These are phyloP conservation scores for Cladosporium sp. DNA, from an alignment of 2,329 filamentous ascomycete species.

Conservation along the genomic window DNA sequence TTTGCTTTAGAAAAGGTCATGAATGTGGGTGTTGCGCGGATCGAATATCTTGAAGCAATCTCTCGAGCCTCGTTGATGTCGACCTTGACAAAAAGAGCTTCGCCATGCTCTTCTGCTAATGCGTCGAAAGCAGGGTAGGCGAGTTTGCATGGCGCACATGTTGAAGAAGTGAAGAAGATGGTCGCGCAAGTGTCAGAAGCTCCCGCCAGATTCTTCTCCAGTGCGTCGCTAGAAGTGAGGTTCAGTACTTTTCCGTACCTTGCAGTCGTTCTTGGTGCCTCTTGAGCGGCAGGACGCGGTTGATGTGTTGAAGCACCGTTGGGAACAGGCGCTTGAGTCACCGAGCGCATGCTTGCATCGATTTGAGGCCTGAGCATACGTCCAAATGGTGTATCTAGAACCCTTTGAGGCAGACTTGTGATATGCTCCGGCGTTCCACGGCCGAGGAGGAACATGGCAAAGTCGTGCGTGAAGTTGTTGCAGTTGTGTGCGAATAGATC, in stretches of 20 bases:
- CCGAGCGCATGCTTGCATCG: constrained; percentile 63
- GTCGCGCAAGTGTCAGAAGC: constrained; percentile 71
- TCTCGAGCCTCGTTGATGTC: constrained; percentile 68
- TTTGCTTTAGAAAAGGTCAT: constrained; percentile 77
- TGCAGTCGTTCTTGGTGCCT: not conserved
- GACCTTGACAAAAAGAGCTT: constrained; percentile 76
- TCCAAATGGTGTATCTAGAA: constrained; percentile 83
- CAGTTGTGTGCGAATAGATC: constrained; percentile 91
- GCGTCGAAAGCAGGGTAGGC: constrained; percentile 82
- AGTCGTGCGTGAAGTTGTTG: constrained; percentile 95
- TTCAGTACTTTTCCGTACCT: constrained; percentile 58
- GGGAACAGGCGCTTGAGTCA: constrained; percentile 60
- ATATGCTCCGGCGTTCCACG: constrained; percentile 88
- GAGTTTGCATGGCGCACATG: constrained; percentile 79
- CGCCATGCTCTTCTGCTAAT: constrained; percentile 71
- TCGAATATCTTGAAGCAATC: constrained; percentile 64
- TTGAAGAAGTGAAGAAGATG: constrained; percentile 90
- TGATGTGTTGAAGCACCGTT: constrained; percentile 33
- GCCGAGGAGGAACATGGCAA: constrained; percentile 85
- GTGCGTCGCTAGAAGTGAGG: constrained; percentile 59
- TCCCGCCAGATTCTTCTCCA: constrained; percentile 61
- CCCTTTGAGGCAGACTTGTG: constrained; percentile 77
- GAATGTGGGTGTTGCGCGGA: constrained; percentile 84
- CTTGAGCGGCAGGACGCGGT: constrained; percentile 18
- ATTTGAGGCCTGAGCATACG: constrained; percentile 82